Base-by-base conservation (phyloP, 345 rosid genomes). In the Rhizophora mangle region DNA sequence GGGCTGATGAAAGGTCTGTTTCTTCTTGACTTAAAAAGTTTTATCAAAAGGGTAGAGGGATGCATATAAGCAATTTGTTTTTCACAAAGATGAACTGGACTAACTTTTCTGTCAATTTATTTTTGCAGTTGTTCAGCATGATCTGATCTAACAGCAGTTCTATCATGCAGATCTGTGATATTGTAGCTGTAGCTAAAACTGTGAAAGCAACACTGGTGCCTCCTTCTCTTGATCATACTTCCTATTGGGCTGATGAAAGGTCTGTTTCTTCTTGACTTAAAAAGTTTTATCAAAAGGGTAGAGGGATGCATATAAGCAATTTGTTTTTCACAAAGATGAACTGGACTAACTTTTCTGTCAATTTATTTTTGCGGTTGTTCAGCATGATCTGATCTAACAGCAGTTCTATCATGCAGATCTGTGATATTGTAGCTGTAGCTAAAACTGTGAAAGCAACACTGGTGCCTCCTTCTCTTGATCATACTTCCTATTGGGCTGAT, bases 201-300 rank as follows among this genome's bases (percentile, higher is more conserved):
- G 79, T 87, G 92, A 88, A 94, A 85, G 97, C 97, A 60, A 87
- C 96, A 30, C 86, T 94, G 70, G 93, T 91, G 75, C 96, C 91
- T 82, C 98, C 97, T 31, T 85, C 91, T 63, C 96, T 94, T 30
- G 97, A 94, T 74, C 97, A 94, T 75, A 82, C 87, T 60, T 94
- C 98, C 5, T 94, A 79, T 68, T 94, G 98, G 98, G 96, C 96
- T 15, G 98, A 94, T 75, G 85, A 89, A 59, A 94, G 97, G 98
- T 78, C 77, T 64, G 39, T 53, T 65, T 58, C 4, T 63, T 18
- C 59, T 24, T 22, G 22, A 26, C 63, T 22, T 46, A 26, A 10
- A 36, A 39, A 36, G 20, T 6, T 75, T 60, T 63, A 68, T 46
- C 21, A 8, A 59, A 16, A 68, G 20, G 49, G 16, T 15, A 13